These are phyloP conservation scores for Neofusicoccum umdonicola DNA, from an alignment of 2,329 filamentous ascomycete genomes.

Conservation along the genomic window DNA sequence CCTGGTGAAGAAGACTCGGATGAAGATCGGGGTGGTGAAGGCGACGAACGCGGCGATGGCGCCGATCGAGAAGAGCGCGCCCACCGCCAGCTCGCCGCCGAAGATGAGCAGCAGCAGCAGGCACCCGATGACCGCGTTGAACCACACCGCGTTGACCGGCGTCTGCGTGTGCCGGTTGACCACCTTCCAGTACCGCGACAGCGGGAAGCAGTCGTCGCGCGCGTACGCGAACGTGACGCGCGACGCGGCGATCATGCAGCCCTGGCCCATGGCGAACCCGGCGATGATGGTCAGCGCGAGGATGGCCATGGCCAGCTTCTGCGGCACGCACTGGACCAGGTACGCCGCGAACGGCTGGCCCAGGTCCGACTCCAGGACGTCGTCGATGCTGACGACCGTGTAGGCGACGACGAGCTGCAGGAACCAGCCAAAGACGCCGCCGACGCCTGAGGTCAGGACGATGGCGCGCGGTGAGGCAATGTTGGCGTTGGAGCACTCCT, in stretches of 20 bases:
- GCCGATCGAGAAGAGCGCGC: conserved; percentile 68
- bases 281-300: conserved; percentile 66
- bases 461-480: conserved; percentile 70
- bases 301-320: conserved; percentile 60
- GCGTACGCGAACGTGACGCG: conserved; percentile 72
- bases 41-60: conserved; percentile 66
- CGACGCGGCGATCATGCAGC: conserved; percentile 66
- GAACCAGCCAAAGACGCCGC: conserved; percentile 68
- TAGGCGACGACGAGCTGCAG: conserved; percentile 73
- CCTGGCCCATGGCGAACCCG: conserved; percentile 70
- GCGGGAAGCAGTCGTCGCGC: conserved; percentile 67
- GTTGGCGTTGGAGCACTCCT: conserved; percentile 72
- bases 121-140: conserved; percentile 61
- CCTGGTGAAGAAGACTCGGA: conserved; percentile 60
- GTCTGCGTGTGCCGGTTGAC: conserved; percentile 63
- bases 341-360: conserved; percentile 72
- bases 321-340: conserved; percentile 62
- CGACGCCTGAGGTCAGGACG: conserved; percentile 64
- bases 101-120: conserved; percentile 64
- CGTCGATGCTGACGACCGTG: conserved; percentile 63
- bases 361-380: conserved; percentile 58
- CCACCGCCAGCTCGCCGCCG: conserved; percentile 60
- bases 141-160: conserved; percentile 69
- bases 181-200: conserved; percentile 56
- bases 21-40: conserved; percentile 58